Base-by-base conservation (phyloP, 768 basidiomycete genomes). In the Trametes gibbosa region DNA sequence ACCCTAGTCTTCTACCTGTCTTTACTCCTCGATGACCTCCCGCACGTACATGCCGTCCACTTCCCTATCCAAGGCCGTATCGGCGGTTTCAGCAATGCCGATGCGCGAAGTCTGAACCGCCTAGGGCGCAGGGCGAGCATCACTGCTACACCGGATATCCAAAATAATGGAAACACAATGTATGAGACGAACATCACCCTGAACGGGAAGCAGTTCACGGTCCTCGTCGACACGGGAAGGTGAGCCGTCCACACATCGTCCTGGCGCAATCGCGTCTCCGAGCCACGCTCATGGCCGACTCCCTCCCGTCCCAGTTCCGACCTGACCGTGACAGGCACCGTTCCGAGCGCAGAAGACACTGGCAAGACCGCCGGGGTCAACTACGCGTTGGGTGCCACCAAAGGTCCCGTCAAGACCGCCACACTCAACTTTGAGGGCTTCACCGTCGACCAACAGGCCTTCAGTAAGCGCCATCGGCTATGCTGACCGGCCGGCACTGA, bases 201-300 rank as follows among this genome's bases (percentile, higher is more conserved):
- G 35, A 63, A 64, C 49, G 70, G 65, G 35, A 50, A 62, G 45
- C 58, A 48, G 19, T 62, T 70, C 56, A 48, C 58, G 9, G 69
- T 69, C 29, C 63, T 69, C 24, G 62, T 71, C 39, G 72, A 73
- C 50, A 72, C 72, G 1, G 72, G 72, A 50, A 73, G 70, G 70
- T 72, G 54, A 5, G 29, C 10, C 40, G 66, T 59, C 8, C 16
- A 21, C 25, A 19, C 27, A 14, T 46, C 32, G 24, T 34, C 29
- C 3, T 21, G 8, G 12, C 29, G 17, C 13, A 13, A 3, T 3
- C 37, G 37, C 37, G 37, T 19, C 21, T 34, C 32, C 10, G 34
- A 21, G 45, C 17, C 25, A 19, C 6, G 6, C 34, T 47, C 41
- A 43, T 17, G 5, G 32, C 6, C 35, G 46, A 9, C 25, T 14